Percentiles rank a stretch among this genome's conserved stretches.
These are phyloP conservation scores for Protomyces inouyei DNA, from an alignment of 1,139 yeast genomes.

Conservation along the genomic window DNA sequence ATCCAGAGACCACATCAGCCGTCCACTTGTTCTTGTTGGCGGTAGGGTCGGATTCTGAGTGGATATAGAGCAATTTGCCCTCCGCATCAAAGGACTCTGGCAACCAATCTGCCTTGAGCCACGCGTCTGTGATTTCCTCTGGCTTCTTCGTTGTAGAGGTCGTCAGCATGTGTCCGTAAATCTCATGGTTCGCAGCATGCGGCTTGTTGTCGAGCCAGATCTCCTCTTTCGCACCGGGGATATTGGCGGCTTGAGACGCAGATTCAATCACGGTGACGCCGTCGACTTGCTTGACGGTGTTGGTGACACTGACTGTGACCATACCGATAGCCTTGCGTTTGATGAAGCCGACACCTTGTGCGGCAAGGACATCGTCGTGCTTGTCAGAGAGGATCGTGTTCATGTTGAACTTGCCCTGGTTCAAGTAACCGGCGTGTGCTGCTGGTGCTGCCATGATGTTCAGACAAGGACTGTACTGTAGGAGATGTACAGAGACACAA, in stretches of 20 bases:
- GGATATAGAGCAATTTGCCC: constrained; percentile 7
- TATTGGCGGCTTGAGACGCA: constrained; percentile 8
- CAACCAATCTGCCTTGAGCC: constrained; percentile 5
- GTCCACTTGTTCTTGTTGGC: constrained; percentile 23
- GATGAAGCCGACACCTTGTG: constrained; percentile 25
- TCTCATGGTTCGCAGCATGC: constrained; percentile 5
- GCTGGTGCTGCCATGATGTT: constrained; percentile 23
- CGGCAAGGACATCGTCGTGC: constrained; percentile 15
- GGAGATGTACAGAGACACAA: neutral
- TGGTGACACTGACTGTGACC: constrained; percentile 21
- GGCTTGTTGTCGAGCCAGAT: constrained; percentile 6
- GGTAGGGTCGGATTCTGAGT: constrained; percentile 14
- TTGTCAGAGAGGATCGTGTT: constrained; percentile 21
- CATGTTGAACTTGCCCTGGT: constrained; percentile 24
- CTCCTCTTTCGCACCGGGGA: constrained; percentile 22
- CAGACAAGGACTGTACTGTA: neutral
- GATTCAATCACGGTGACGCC: constrained; percentile 16
- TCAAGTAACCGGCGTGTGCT: neutral
- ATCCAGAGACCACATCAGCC: constrained; percentile 15
- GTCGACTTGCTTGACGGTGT: constrained; percentile 10
- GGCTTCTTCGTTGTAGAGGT: constrained; percentile 1
- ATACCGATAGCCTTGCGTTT: constrained; percentile 25
- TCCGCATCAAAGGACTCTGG: constrained; percentile 8
- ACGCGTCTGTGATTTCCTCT: constrained; percentile 9
- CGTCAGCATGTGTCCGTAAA: constrained; percentile 16